Evolutionary conservation across 768 basidiomycete species (phyloP).

Genomic region (Lactarius sp.): DNA sequence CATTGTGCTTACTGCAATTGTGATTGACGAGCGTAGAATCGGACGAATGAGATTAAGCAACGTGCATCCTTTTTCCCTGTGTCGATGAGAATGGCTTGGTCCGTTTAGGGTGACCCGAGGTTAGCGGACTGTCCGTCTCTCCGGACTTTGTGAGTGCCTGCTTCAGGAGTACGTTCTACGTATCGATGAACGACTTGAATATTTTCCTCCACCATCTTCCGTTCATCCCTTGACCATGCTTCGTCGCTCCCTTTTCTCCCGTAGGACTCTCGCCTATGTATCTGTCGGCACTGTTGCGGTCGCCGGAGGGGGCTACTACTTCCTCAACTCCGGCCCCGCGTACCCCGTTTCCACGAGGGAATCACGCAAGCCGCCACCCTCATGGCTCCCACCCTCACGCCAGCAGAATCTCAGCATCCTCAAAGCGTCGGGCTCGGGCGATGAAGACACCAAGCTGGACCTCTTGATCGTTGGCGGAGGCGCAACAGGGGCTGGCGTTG

Average conservation of each 20-base stretch:
- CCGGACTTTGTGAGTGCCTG: too few relatives aligned
- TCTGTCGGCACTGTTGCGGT: constrained; percentile 49
- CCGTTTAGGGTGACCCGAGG: neutral
- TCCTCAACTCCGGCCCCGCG: constrained; percentile 67
- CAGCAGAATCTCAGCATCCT: constrained; percentile 60
- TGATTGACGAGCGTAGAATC: too few relatives aligned
- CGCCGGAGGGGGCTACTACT: constrained; percentile 60
- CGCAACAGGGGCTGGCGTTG: constrained; percentile 95
- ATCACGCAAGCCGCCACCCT: constrained; percentile 65
- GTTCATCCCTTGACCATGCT: constrained; percentile 21
- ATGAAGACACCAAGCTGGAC: constrained; percentile 60
- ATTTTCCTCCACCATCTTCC: neutral
- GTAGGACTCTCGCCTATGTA: constrained; percentile 49
- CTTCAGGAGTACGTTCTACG: too few relatives aligned
- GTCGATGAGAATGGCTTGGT: neutral
- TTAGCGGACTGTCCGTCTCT: neutral
- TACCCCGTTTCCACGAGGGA: constrained; percentile 61
- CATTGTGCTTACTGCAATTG: neutral
- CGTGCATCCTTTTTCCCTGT: neutral
- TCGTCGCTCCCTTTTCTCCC: constrained; percentile 43
- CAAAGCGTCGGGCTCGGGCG: constrained; percentile 37
- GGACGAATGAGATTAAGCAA: neutral
- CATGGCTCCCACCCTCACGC: constrained; percentile 73
- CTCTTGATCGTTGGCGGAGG: constrained; percentile 88
- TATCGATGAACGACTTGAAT: neutral